A percentile compares a stretch with the other conserved stretches of the same genome.
Evolutionary conservation across 2,329 filamentous ascomycete genomes (phyloP).

Genomic region (Alternaria viburni): DNA sequence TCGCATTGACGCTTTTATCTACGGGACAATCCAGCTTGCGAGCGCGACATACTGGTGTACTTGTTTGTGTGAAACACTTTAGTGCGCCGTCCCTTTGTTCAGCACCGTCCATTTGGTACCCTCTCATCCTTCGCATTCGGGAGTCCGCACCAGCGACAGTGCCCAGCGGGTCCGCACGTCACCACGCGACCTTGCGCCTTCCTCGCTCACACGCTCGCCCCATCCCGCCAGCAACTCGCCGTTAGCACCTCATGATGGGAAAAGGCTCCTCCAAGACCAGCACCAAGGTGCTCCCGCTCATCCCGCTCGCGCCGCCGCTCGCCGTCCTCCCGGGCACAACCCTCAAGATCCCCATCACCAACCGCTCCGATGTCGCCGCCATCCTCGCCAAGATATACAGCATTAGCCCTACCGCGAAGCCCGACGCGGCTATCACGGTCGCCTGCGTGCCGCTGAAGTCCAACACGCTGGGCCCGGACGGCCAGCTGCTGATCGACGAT

Average conservation of each 20-base stretch:
- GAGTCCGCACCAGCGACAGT: slow-evolving; percentile 10
- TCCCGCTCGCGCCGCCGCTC: slow-evolving; percentile 79
- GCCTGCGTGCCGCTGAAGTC: slow-evolving; percentile 87
- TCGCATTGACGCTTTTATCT: background rate
- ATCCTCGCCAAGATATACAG: slow-evolving; percentile 86
- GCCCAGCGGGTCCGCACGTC: slow-evolving; percentile 16
- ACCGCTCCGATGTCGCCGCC: slow-evolving; percentile 85
- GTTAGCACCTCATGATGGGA: slow-evolving; percentile 35
- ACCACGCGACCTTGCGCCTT: slow-evolving; percentile 9
- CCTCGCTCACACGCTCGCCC: background rate
- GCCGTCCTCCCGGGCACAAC: slow-evolving; percentile 87
- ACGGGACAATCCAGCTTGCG: background rate
- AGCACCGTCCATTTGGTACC: background rate
- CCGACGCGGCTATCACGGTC: slow-evolving; percentile 73
- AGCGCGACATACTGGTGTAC: background rate
- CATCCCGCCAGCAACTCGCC: background rate
- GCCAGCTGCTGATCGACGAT: slow-evolving; percentile 75
- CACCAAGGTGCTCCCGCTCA: slow-evolving; percentile 68
- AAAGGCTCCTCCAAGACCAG: slow-evolving; percentile 43
- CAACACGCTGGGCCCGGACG: slow-evolving; percentile 71
- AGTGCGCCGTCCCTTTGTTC: background rate
- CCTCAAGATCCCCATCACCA: slow-evolving; percentile 81
- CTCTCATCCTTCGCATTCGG: background rate
- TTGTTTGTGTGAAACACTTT: background rate
- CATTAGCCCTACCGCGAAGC: slow-evolving; percentile 69